These are phyloP conservation scores for Neocallimastix lanati DNA, from an alignment of 192 early-diverging fungal species.

Conservation along the genomic window DNA sequence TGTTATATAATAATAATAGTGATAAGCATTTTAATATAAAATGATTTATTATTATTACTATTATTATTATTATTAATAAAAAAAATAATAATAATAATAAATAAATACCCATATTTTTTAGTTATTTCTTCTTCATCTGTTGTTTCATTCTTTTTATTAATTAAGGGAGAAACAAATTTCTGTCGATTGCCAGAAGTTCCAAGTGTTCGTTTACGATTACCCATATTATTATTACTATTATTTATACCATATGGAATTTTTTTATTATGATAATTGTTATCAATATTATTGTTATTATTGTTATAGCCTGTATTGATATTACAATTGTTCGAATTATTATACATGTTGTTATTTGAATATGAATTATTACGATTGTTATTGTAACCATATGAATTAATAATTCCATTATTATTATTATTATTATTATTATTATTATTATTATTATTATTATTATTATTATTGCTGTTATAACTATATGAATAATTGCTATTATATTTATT, in stretches of 20 bases:
- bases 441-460: neutral
- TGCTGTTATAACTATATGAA: no score
- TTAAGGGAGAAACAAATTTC: constrained; percentile 28
- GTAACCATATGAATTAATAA: neutral
- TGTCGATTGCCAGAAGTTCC: constrained; percentile 7
- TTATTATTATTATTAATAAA: neutral
- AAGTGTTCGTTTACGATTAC: neutral
- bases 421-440: neutral
- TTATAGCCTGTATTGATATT: no score
- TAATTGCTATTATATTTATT: neutral
- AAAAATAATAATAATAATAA: neutral
- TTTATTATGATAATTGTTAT: neutral
- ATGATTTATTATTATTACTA: no score
- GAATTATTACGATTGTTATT: neutral
- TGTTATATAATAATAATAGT: no score
- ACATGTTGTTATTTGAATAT: neutral
- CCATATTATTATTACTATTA: neutral
- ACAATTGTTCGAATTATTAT: neutral
- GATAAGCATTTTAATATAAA: no score
- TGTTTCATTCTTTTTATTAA: constrained; percentile 1
- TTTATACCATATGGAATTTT: neutral
- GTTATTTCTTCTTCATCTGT: neutral
- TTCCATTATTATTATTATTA: neutral
- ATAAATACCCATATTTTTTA: neutral
- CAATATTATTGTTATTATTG: neutral